Conservation (phyloP, 352 stramenopile species). For the Blastocystis sp. region DNA sequence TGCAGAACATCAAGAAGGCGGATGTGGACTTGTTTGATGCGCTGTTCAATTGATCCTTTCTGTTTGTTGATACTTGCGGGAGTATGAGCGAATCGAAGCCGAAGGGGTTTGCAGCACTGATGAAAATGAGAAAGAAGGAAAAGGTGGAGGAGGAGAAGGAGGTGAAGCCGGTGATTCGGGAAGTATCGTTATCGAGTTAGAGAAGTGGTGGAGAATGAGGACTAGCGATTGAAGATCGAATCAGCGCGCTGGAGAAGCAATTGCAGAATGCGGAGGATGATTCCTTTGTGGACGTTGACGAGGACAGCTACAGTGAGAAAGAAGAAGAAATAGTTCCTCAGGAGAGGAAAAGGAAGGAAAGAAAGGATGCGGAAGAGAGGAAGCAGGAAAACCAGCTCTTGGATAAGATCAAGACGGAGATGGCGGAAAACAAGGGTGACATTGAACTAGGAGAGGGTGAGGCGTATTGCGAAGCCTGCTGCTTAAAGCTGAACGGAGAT, state of each 20-base stretch:
- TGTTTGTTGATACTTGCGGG: constrained; percentile 22
- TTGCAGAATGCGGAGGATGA: constrained; percentile 45
- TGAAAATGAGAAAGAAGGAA: constrained; percentile 23
- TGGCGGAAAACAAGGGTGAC: neutral
- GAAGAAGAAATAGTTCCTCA: no score
- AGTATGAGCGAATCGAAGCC: constrained; percentile 47
- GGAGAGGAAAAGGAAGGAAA: neutral
- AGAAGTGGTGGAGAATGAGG: neutral
- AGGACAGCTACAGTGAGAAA: neutral
- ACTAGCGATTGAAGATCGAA: constrained; percentile 64
- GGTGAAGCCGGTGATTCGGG: constrained; percentile 54
- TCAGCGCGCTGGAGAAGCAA: constrained; percentile 36
- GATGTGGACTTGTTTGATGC: constrained; percentile 56
- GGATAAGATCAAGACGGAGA: constrained; percentile 13
- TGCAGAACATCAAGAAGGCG: constrained; percentile 65
- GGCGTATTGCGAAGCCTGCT: constrained; percentile 53
- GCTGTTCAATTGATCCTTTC: constrained; percentile 8
- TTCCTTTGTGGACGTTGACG: constrained; percentile 53
- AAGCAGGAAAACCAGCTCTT: constrained; percentile 35
- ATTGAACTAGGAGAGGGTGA: constrained; percentile 25
- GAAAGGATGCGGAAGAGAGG: neutral
- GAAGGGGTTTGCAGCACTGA: constrained; percentile 47
- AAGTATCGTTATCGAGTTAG: constrained; percentile 17
- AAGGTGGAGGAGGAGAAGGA: neutral
- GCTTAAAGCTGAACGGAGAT: constrained; percentile 21